Evolutionary conservation across 2,329 filamentous ascomycete species (phyloP).

Genomic region (Cytospora chrysosperma): DNA sequence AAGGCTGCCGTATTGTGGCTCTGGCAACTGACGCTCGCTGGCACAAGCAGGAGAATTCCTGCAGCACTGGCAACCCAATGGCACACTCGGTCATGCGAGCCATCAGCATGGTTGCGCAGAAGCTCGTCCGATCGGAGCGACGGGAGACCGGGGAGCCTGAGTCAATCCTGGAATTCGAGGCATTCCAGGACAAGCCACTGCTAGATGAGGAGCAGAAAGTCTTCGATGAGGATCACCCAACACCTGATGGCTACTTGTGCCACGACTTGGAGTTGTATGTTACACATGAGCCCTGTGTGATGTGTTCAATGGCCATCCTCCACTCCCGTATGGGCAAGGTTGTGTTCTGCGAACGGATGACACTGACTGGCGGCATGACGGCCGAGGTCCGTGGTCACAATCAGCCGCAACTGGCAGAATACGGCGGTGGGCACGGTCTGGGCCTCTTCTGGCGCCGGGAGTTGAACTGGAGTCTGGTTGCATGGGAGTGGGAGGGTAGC

Average conservation of each 20-base stretch:
- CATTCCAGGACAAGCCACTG: constrained; percentile 68
- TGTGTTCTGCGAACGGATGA: constrained; percentile 78
- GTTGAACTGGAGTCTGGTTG: constrained; percentile 82
- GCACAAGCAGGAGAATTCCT: constrained; percentile 50
- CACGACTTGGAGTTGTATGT: constrained; percentile 91
- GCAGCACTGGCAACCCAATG: constrained; percentile 67
- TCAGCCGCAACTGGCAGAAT: constrained; percentile 37
- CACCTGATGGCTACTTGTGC: constrained; percentile 84
- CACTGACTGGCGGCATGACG: constrained; percentile 76
- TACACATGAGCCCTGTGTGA: constrained; percentile 93
- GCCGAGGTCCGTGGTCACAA: constrained; percentile 65
- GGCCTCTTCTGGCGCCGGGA: constrained; percentile 72
- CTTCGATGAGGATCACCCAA: constrained; percentile 63
- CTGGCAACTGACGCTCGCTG: constrained; percentile 76
- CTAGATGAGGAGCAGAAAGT: constrained; percentile 64
- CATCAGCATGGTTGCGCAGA: constrained; percentile 78
- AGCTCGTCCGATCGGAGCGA: constrained; percentile 57
- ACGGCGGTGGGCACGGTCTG: constrained; percentile 57
- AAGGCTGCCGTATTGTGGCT: constrained; percentile 58
- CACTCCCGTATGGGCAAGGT: constrained; percentile 89
- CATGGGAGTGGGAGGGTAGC: constrained; percentile 70
- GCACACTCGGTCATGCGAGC: constrained; percentile 75
- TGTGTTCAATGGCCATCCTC: constrained; percentile 95
- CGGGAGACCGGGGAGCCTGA: constrained; percentile 32
- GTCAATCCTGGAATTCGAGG: constrained; percentile 54